Evolutionary conservation across 2,329 filamentous ascomycete genomes (phyloP), one percentile per base, ranked within the genome.

Genomic region (Fonsecaea monophora): DNA sequence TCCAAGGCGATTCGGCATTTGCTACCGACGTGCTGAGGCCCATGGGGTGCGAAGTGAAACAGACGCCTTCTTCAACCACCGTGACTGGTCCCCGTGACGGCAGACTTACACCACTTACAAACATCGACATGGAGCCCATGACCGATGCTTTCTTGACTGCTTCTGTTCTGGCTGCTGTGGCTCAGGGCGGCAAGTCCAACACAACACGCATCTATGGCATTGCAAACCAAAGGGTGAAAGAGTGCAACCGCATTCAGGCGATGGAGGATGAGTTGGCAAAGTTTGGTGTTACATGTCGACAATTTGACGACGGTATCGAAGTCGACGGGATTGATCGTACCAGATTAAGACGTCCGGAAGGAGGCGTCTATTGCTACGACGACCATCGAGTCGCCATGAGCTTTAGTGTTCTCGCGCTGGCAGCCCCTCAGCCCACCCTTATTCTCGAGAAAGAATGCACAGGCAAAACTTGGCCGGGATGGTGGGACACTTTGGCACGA

Each of bases 51-150:
- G 86, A 83, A 2, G 95, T 99, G 5, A 85, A 92, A 72, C 95
- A 99, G 79, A 92, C 90, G 0, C 87, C 87, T 62, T 88, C 85
- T 18, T 96, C 94, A 0, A 99, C 95, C 1, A 98, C 94, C 0
- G 95, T 99, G 8, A 96, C 90, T 8, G 95, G 95, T 0, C 95
- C 95, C n/a, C 80, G 86, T 2, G 79, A 84, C 63, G 94, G 95
- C 10, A 80, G 85, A 15, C 82, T 99, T 45, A 89, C 89, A 73
- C 90, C 92, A 0, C 82, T 99, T 12, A 82, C 88, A 18, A 90
- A 94, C 66, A 89, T 99, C 34, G 94, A 99, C 75, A 99, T 99
- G 95, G 95, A 98, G 78, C 91, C 94, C 0, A 99, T 99, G 95
- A 99, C 95, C 0, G 95, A 99, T 79, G 95, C 95, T 57, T 99